Conservation (phyloP, 805 yeast genomes). For the Lipomyces yamanashiensis region DNA sequence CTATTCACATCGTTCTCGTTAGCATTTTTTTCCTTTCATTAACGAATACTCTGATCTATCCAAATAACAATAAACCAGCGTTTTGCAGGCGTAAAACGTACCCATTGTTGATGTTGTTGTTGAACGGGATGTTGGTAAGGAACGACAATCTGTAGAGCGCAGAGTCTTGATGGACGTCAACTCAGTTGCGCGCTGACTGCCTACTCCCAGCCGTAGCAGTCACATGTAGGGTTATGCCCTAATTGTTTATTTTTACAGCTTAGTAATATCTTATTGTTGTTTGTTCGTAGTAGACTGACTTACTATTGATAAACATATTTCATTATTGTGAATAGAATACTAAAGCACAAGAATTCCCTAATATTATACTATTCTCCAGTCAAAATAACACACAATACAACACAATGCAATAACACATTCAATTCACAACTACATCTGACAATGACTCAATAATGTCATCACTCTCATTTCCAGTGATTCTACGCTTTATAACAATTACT, state of each 20-base stretch:
- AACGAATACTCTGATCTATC: background rate
- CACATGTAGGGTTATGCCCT: conserved; percentile 11
- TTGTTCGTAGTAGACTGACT: too few relatives aligned
- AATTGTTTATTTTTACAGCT: background rate
- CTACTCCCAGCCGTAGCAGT: background rate
- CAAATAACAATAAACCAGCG: background rate
- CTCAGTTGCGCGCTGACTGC: background rate
- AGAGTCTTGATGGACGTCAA: background rate
- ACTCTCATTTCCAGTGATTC: too few relatives aligned
- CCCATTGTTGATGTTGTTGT: conserved; percentile 20
- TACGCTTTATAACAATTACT: too few relatives aligned
- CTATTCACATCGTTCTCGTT: conserved; percentile 43
- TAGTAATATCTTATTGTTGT: background rate
- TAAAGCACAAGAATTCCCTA: too few relatives aligned
- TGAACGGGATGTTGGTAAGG: background rate
- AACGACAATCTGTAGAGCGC: background rate
- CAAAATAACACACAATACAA: too few relatives aligned
- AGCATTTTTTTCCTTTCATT: background rate
- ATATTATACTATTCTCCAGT: too few relatives aligned
- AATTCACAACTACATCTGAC: too few relatives aligned
- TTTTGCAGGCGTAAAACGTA: background rate
- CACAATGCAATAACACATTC: too few relatives aligned
- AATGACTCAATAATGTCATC: too few relatives aligned
- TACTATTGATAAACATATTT: too few relatives aligned
- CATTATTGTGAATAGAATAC: too few relatives aligned